A percentile compares a stretch with the other conserved stretches of the same genome.
These are phyloP conservation scores for Neurospora discreta DNA, from an alignment of 495 filamentous ascomycete species.

Conservation along the genomic window DNA sequence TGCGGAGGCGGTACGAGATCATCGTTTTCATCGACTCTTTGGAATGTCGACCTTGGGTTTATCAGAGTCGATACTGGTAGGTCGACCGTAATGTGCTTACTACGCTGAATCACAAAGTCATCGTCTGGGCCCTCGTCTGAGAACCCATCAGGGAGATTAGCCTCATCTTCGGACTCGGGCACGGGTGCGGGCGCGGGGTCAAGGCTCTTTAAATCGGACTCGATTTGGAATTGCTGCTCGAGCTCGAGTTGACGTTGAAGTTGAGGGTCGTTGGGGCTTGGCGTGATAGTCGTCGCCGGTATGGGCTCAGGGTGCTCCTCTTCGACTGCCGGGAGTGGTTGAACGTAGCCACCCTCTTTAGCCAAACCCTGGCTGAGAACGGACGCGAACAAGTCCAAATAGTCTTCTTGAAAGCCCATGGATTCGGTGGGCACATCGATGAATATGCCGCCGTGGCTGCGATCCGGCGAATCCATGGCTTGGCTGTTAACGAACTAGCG, in stretches of 20 bases:
- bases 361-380: neutral
- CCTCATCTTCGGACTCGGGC: neutral
- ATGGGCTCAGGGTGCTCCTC: neutral
- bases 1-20: constrained; percentile 10
- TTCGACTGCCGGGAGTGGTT: neutral
- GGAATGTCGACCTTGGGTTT: constrained; percentile 7
- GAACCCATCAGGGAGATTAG: neutral
- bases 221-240: neutral
- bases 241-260: neutral
- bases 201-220: neutral
- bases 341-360: neutral
- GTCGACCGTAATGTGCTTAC: constrained; percentile 8
- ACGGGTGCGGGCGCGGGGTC: neutral
- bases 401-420: neutral
- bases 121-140: neutral
- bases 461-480: neutral
- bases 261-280: neutral
- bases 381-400: neutral
- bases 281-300: neutral
- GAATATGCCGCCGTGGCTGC: neutral
- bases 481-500: neutral
- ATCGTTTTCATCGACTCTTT: neutral
- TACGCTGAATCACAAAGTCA: neutral
- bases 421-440: neutral
- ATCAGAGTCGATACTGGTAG: constrained; percentile 14